Percentiles rank a stretch among this genome's conserved stretches.
Conservation (phyloP, 139 green algal species). For the Chlamydomonas sphaeroides region DNA sequence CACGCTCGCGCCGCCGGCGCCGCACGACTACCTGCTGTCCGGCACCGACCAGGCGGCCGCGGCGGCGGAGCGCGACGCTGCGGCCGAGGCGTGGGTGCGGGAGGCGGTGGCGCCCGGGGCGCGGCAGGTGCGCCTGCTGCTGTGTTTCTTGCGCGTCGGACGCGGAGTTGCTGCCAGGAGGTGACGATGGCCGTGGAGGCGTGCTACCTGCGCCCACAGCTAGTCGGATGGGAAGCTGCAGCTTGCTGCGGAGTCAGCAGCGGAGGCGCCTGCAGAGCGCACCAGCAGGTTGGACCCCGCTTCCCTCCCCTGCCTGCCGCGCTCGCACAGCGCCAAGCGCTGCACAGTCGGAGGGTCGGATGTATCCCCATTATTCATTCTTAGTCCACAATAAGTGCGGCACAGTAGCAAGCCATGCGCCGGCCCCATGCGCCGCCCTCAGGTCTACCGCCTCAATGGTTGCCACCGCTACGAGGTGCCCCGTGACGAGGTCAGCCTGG, state of each 20-base stretch:
- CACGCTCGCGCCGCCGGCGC: background rate
- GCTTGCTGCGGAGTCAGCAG: too few species aligned
- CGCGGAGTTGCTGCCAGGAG: background rate
- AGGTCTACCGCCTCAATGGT: slow-evolving; percentile 44
- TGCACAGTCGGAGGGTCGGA: background rate
- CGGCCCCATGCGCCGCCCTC: background rate
- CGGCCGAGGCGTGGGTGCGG: slow-evolving; percentile 40
- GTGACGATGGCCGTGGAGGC: too few species aligned
- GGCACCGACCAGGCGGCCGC: background rate
- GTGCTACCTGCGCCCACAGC: too few species aligned
- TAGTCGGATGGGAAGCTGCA: too few species aligned
- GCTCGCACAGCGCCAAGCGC: too few species aligned
- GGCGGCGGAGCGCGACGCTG: too few species aligned
- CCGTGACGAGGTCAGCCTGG: background rate
- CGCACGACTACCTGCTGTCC: background rate
- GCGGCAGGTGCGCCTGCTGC: background rate
- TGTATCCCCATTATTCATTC: background rate
- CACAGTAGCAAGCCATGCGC: background rate
- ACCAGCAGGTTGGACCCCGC: background rate
- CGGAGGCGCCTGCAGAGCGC: too few species aligned
- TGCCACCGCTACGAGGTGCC: slow-evolving; percentile 33
- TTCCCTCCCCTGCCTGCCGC: too few species aligned
- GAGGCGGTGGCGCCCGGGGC: background rate
- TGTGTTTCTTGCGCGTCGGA: background rate
- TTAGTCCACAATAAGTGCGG: background rate